Evolutionary conservation across 1,284 basidiomycete species (phyloP), one percentile per base, ranked within the genome.

Genomic region (Ceratobasidium sp.): DNA sequence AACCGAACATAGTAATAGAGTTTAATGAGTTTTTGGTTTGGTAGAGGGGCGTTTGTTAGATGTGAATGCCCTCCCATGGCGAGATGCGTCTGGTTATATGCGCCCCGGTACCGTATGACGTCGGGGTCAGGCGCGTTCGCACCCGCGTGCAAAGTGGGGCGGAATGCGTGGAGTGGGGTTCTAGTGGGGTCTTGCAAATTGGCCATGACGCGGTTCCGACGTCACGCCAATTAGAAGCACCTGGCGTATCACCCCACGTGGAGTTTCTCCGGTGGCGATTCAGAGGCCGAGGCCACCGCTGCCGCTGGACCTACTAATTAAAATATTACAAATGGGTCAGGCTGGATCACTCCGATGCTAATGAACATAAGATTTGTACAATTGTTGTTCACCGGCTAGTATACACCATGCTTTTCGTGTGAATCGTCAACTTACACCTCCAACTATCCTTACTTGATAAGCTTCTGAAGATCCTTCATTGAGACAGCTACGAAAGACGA

Each of bases 401-500:
- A 33, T 33, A 33, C 33, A 33, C 33, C 33, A 33, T 33, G 33
- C 1, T 33, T 33, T 33, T 33, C 33, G 33, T 33, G 33, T 33
- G 33, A 33, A 33, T 33, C 61, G 23, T 23, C 20, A 46, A 46
- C 18, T 18, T 23, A 26, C 18, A 39, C 18, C 13, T 18, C 13
- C 10, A 66, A 23, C 56, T 26, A 9, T 49, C 28, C 42, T 46
- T 44, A 66, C n/a, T 66, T 66, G 42, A 66, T 66, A 15, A 66
- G 42, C 51, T 73, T 71, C 63, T 79, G 70, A 39, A 79, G 72
- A 40, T 77, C 90, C 80, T 93, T 91, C 87, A 94, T 90, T 18
- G 93, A 94, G 80, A 92, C 87, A 7, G 93, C 93, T 94, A 81
- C 6, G 73, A 26, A 61, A 20, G 46, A 39, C 26, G 55, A 18